Percentiles rank a stretch among this genome's conserved stretches.
Evolutionary conservation across 208 protist genomes (phyloP).

Genomic region (Novymonas esmeraldas): DNA sequence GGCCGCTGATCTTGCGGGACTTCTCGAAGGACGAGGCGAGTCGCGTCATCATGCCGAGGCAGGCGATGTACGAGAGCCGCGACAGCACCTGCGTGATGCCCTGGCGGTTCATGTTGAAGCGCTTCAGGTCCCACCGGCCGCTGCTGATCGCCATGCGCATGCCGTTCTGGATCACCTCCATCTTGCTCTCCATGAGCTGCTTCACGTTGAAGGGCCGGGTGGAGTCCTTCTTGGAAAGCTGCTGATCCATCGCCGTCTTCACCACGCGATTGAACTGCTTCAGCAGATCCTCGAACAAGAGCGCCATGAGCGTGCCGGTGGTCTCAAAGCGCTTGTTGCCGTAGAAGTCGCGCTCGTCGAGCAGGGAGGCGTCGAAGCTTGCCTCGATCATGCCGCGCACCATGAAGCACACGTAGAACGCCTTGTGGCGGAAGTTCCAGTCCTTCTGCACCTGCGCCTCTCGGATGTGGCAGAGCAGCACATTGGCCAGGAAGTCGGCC

Average conservation of each 20-base stretch:
- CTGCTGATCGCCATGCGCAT: constrained; percentile 97
- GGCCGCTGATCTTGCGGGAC: constrained; percentile 97
- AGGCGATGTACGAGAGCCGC: constrained; percentile 98
- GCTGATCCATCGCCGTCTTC: constrained; percentile 90
- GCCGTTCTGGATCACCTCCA: constrained; percentile 97
- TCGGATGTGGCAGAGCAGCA: constrained; percentile 95
- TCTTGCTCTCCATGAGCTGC: constrained; percentile 92
- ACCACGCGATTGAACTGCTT: constrained; percentile 98
- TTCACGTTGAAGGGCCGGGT: constrained; percentile 92
- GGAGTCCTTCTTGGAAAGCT: constrained; percentile 90
- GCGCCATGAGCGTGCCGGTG: constrained; percentile 97
- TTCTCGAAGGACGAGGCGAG: constrained; percentile 99
- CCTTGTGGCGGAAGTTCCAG: constrained; percentile 98
- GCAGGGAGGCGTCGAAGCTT: constrained; percentile 74
- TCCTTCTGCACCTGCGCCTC: constrained; percentile 87
- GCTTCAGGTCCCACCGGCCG: constrained; percentile 97
- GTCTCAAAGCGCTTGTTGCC: constrained; percentile 99
- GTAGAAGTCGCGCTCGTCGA: constrained; percentile 99
- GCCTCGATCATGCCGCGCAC: constrained; percentile 97
- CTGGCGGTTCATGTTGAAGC: constrained; percentile 98
- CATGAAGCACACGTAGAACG: constrained; percentile 98
- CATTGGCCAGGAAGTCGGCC: constrained; percentile 93
- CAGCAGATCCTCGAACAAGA: constrained; percentile 99
- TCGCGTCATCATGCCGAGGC: constrained; percentile 99
- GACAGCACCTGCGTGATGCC: constrained; percentile 97